Percentiles rank a stretch among this genome's conserved stretches.
These are phyloP conservation scores for Acanthamoeba triangularis DNA, from an alignment of 208 protist species.

Conservation along the genomic window DNA sequence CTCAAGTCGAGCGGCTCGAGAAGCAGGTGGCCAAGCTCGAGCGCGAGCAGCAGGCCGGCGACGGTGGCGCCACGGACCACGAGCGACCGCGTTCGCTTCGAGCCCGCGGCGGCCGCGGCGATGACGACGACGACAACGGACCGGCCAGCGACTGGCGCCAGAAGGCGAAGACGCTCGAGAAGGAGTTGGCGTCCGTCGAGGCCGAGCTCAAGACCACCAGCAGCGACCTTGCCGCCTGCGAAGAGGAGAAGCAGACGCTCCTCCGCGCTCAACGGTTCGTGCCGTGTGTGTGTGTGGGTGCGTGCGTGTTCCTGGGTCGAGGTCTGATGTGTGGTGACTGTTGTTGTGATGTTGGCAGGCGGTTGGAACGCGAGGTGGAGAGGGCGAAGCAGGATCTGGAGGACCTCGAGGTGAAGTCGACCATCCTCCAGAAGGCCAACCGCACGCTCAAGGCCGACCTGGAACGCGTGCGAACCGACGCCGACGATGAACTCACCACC, in stretches of 20 bases:
- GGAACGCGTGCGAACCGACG: not conserved
- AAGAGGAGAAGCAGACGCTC: constrained; percentile 23
- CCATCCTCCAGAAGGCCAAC: not conserved
- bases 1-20: not conserved
- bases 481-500: not conserved
- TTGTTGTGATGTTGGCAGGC: not conserved
- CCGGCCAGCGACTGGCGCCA: not conserved
- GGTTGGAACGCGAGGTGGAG: constrained; percentile 13
- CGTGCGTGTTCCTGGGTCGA: not conserved
- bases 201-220: constrained; percentile 2
- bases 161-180: not conserved
- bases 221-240: not conserved
- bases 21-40: not conserved
- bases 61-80: not conserved
- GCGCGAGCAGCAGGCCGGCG: not conserved
- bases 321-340: not conserved
- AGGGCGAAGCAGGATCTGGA: not conserved
- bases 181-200: not conserved
- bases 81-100: not conserved
- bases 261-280: not conserved
- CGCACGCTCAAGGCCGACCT: constrained; percentile 10
- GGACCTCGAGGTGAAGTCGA: not conserved
- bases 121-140: constrained; percentile 1
- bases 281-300: not conserved
- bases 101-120: not conserved